Evolutionary conservation across 139 green algal species (phyloP).

Genomic region (Asterochloris sp.): DNA sequence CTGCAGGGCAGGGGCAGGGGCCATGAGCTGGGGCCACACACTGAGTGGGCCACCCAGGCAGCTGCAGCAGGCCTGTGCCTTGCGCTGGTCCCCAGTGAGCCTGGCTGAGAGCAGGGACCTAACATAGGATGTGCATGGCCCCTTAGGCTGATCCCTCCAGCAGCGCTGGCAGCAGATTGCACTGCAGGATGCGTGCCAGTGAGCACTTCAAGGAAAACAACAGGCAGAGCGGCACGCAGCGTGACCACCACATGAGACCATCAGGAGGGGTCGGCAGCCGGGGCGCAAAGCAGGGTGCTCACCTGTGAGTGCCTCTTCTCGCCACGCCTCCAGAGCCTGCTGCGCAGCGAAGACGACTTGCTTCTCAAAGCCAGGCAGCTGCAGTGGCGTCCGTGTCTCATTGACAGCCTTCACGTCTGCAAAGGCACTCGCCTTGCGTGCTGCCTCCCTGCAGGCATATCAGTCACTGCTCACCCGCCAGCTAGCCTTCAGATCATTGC

Average conservation of each 20-base stretch:
- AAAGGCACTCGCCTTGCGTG: conserved; percentile 46
- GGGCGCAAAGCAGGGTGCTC: background rate
- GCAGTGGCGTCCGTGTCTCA: conserved; percentile 49
- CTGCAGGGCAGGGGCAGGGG: conserved; percentile 32
- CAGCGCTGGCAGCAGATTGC: no score
- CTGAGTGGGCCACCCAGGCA: no score
- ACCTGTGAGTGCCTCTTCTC: conserved; percentile 47
- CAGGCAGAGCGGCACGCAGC: no score
- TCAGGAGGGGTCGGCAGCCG: no score
- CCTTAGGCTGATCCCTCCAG: no score
- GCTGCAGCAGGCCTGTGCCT: no score
- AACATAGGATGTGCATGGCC: no score
- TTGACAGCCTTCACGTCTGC: conserved; percentile 26
- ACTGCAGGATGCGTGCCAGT: no score
- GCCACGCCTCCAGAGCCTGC: conserved; percentile 76
- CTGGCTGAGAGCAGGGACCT: no score
- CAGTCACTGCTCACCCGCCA: background rate
- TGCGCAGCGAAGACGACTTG: conserved; percentile 67
- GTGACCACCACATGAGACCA: no score
- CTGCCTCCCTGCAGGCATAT: conserved; percentile 44
- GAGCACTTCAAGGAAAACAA: no score
- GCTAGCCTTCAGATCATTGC: background rate
- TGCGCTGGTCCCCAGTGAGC: no score
- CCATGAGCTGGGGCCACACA: background rate
- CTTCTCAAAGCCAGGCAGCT: conserved; percentile 79